Conservation (phyloP, 208 protist genomes). For the Leishmania braziliensis region DNA sequence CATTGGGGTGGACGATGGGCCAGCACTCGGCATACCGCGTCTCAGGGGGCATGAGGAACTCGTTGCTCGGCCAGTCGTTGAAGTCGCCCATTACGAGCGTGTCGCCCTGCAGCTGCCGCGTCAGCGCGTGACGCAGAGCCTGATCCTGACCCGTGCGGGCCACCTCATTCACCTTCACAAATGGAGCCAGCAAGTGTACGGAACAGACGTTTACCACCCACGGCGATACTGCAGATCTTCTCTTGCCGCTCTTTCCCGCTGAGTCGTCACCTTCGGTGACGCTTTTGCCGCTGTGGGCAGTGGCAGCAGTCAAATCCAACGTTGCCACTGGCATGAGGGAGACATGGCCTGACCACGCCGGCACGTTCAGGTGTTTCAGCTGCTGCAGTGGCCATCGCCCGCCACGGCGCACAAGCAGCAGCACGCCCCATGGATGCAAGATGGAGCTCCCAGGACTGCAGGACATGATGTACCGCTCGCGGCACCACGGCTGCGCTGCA, state of each 20-base stretch:
- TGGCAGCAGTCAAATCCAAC: conserved; percentile 32
- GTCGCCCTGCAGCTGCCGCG: conserved; percentile 54
- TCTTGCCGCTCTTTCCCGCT: not conserved
- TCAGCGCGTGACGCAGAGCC: conserved; percentile 59
- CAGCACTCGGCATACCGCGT: conserved; percentile 83
- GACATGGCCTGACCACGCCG: conserved; percentile 85
- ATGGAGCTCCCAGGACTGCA: conserved; percentile 54
- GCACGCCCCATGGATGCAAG: conserved; percentile 81
- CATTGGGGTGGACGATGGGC: conserved; percentile 65
- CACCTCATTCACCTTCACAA: conserved; percentile 68
- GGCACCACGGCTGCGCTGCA: conserved; percentile 68
- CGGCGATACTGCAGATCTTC: not conserved
- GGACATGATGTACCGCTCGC: conserved; percentile 77
- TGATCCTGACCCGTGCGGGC: conserved; percentile 80
- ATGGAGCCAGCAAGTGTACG: conserved; percentile 84
- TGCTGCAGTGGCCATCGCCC: conserved; percentile 41
- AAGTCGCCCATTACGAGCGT: conserved; percentile 90
- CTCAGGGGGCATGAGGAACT: conserved; percentile 83
- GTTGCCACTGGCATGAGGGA: conserved; percentile 82
- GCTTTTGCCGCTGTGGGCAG: not conserved
- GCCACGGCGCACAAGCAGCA: conserved; percentile 77
- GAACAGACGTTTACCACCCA: conserved; percentile 26
- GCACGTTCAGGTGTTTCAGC: conserved; percentile 81
- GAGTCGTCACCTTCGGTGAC: not conserved
- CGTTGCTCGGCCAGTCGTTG: conserved; percentile 90